These are phyloP conservation scores for Begonia masoniana DNA, from an alignment of 306 rosid genomes.

Conservation along the genomic window DNA sequence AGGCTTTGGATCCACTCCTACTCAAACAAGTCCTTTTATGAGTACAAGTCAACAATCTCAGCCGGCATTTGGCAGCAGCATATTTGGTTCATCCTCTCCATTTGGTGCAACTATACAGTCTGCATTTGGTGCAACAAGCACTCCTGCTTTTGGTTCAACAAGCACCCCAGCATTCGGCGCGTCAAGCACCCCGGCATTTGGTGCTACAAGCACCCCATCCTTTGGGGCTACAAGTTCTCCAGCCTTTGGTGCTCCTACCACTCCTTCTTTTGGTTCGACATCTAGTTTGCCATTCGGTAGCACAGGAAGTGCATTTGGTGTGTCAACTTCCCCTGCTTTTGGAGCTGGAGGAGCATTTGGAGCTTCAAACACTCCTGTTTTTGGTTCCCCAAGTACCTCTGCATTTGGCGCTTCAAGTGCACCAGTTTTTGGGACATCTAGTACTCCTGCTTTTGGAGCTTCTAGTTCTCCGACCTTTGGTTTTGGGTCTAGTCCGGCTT, in stretches of 20 bases:
- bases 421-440: slow-evolving; percentile 51
- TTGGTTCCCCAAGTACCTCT: slow-evolving; percentile 21
- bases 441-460: slow-evolving; percentile 62
- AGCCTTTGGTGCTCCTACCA: slow-evolving; percentile 44
- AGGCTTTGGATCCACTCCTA: slow-evolving; percentile 56
- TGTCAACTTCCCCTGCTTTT: slow-evolving; percentile 6
- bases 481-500: slow-evolving; percentile 46
- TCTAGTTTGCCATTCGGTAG: slow-evolving; percentile 33
- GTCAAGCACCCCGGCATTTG: slow-evolving; percentile 33
- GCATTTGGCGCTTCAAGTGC: slow-evolving; percentile 40
- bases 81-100: slow-evolving; percentile 75
- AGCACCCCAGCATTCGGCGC: slow-evolving; percentile 1
- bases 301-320: slow-evolving; percentile 26
- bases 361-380: background rate
- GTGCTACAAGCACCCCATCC: slow-evolving; percentile 35
- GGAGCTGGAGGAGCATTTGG: background rate
- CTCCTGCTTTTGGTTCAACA: background rate
- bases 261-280: slow-evolving; percentile 53
- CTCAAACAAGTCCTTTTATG: slow-evolving; percentile 74
- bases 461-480: slow-evolving; percentile 66
- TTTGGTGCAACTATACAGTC: slow-evolving; percentile 57
- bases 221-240: slow-evolving; percentile 47
- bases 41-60: slow-evolving; percentile 58
- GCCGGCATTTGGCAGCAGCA: slow-evolving; percentile 75
- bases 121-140: slow-evolving; percentile 26